A percentile compares a stretch with the other conserved stretches of the same genome.
Evolutionary conservation across 1,284 basidiomycete species (phyloP).

Genomic region (Tilletia walkeri): DNA sequence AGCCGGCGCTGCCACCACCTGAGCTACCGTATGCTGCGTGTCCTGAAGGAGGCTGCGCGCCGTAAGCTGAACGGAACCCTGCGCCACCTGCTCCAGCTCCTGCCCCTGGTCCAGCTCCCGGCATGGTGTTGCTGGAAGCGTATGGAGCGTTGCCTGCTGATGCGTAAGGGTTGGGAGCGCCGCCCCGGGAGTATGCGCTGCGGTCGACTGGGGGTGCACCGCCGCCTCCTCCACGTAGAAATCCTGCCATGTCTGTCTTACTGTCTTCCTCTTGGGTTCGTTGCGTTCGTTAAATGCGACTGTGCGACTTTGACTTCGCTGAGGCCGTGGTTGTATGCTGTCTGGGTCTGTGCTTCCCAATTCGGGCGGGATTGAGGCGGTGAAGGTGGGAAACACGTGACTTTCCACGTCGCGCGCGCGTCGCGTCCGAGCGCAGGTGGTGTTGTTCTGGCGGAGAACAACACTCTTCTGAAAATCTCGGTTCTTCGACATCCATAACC

Average conservation of each 20-base stretch:
- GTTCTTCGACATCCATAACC: neutral
- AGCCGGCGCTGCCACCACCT: constrained; percentile 1
- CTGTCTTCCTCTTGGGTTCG: too few species aligned
- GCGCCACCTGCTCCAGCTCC: constrained; percentile 14
- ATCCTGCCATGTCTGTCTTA: constrained; percentile 31
- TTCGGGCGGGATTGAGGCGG: neutral
- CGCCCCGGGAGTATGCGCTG: constrained; percentile 25
- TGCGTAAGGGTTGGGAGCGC: constrained; percentile 8
- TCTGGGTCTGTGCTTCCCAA: neutral
- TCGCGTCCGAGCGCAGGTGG: neutral
- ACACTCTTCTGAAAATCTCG: neutral
- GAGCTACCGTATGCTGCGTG: neutral
- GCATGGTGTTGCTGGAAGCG: constrained; percentile 18
- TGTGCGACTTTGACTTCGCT: neutral
- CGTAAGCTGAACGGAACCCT: constrained; percentile 13
- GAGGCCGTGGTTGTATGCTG: neutral
- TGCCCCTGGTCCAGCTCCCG: too few species aligned
- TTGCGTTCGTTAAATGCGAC: neutral
- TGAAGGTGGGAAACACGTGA: neutral
- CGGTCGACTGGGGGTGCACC: constrained; percentile 20
- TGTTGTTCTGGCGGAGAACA: constrained; percentile 1
- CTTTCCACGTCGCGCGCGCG: neutral
- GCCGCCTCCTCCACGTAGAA: constrained; percentile 32
- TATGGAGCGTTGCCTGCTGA: constrained; percentile 16
- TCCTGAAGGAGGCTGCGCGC: neutral